Percentiles rank a stretch among this genome's conserved stretches.
Evolutionary conservation across 257 asterid genomes (phyloP).

Genomic region (Rhazya stricta): DNA sequence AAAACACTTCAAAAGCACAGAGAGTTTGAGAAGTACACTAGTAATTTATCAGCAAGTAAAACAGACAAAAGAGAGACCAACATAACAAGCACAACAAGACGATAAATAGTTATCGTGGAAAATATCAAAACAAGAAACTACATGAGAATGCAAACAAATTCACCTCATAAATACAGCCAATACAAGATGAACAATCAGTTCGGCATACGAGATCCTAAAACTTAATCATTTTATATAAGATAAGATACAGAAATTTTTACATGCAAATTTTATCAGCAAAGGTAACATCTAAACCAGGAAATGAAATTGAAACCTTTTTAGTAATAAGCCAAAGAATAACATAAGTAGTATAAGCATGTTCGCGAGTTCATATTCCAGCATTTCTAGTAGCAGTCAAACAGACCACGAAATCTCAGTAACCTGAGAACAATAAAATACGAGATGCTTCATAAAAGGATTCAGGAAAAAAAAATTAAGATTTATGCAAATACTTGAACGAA

Average conservation of each 20-base stretch:
- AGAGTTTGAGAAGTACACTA: neutral
- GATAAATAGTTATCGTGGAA: neutral
- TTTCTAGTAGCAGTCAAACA: neutral
- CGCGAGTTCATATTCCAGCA: neutral
- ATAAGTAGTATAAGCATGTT: neutral
- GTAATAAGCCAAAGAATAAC: neutral
- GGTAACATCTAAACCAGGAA: neutral
- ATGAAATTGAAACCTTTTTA: neutral
- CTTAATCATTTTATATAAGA: neutral
- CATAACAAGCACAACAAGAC: neutral
- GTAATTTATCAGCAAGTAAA: slow-evolving; percentile 7
- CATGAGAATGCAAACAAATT: neutral
- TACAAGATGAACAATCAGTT: neutral
- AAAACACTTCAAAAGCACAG: neutral
- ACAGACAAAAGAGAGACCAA: slow-evolving; percentile 1
- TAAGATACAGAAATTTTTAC: neutral
- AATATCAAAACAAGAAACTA: neutral
- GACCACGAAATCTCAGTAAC: neutral
- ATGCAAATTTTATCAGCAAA: neutral
- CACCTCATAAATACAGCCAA: neutral
- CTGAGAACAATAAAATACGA: neutral
- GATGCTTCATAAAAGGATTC: neutral
- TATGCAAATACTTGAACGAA: neutral
- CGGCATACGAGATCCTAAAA: neutral
- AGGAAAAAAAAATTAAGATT: neutral